A percentile compares a stretch with the other conserved stretches of the same genome.
Evolutionary conservation across 2,329 filamentous ascomycete species (phyloP).

Genomic region (Colletotrichum sansevieriae): DNA sequence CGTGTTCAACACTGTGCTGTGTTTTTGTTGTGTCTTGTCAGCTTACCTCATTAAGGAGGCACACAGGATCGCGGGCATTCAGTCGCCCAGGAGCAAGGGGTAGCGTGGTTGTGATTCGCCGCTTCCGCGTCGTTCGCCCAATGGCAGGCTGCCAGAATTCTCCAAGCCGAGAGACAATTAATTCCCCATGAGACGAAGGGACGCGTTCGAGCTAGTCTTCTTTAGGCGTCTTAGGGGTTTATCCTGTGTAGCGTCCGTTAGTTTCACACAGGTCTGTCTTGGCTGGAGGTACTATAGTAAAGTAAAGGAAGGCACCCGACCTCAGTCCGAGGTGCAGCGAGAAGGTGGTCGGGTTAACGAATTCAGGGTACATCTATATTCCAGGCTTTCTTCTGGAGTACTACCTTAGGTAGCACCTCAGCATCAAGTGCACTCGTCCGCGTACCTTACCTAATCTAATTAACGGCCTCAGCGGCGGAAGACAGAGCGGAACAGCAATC

Average conservation of each 20-base stretch:
- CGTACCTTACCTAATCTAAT: too few species aligned
- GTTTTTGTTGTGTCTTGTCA: slow-evolving; percentile 29
- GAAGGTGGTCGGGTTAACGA: not conserved
- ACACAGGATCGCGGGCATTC: slow-evolving; percentile 28
- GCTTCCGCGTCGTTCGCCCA: slow-evolving; percentile 18
- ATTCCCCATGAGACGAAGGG: slow-evolving; percentile 28
- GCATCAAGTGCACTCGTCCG: too few species aligned
- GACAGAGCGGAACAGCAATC: too few species aligned
- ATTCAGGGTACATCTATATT: too few species aligned
- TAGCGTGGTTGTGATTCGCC: slow-evolving; percentile 37
- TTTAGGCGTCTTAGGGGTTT: slow-evolving; percentile 9
- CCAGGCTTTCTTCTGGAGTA: too few species aligned
- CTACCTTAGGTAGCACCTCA: too few species aligned
- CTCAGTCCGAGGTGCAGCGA: not conserved
- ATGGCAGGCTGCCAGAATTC: slow-evolving; percentile 38
- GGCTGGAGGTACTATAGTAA: not conserved
- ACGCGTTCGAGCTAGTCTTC: slow-evolving; percentile 33
- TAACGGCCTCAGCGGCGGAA: too few species aligned
- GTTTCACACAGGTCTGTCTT: slow-evolving; percentile 13
- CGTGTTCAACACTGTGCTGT: slow-evolving; percentile 32
- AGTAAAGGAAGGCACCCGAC: not conserved
- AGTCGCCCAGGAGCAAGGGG: slow-evolving; percentile 36
- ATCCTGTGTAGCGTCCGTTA: slow-evolving; percentile 13
- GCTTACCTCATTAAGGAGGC: slow-evolving; percentile 30
- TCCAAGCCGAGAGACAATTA: slow-evolving; percentile 37